Conservation (phyloP, 2,329 filamentous ascomycete genomes). For the Monosporascus sp. region DNA sequence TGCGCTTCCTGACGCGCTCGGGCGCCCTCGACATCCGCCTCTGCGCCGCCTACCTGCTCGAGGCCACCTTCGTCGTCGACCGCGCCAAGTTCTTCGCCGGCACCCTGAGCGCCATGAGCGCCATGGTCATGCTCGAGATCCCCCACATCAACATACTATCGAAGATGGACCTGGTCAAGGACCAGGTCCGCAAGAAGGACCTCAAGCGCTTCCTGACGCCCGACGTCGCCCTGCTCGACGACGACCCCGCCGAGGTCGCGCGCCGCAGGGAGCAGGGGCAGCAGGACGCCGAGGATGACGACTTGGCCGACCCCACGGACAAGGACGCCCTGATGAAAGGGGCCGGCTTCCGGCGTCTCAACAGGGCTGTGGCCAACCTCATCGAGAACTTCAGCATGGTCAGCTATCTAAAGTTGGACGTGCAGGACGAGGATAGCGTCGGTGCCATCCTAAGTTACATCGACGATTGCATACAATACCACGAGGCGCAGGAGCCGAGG, state of each 20-base stretch:
- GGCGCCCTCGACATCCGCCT: conserved; percentile 84
- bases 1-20: conserved; percentile 71
- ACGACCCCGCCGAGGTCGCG: conserved; percentile 59
- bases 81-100: conserved; percentile 96
- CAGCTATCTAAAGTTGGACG: conserved; percentile 85
- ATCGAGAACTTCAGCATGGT: conserved; percentile 99
- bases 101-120: conserved; percentile 93
- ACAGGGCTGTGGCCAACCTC: conserved; percentile 80
- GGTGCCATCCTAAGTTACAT: conserved; percentile 56
- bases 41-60: conserved; percentile 89
- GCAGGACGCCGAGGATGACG: conserved; percentile 40
- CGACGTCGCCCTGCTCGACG: conserved; percentile 75
- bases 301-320: conserved; percentile 56
- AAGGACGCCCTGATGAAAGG: conserved; percentile 72
- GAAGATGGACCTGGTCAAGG: conserved; percentile 96
- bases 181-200: conserved; percentile 80
- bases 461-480: conserved; percentile 42
- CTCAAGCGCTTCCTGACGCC: conserved; percentile 87
- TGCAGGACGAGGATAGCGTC: conserved; percentile 88
- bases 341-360: conserved; percentile 74
- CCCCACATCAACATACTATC: conserved; percentile 94
- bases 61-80: conserved; percentile 93
- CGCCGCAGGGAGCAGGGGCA: conserved; percentile 29
- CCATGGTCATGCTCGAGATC: conserved; percentile 97
- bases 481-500: conserved; percentile 29